These are phyloP conservation scores for Pezicula carpinea DNA, from an alignment of 2,329 filamentous ascomycete species.

Conservation along the genomic window DNA sequence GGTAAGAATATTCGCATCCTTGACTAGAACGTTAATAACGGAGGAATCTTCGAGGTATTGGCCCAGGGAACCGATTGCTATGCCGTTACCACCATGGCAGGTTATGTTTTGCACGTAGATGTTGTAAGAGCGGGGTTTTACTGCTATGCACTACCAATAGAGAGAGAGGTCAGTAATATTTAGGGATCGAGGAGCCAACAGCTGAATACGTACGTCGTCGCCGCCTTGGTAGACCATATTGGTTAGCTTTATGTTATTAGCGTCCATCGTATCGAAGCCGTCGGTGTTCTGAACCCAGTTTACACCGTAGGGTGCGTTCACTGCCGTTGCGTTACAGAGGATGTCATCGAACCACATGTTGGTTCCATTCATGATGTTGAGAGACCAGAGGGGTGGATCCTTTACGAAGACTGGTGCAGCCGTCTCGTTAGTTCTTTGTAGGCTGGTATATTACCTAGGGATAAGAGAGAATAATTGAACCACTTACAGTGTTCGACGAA, in stretches of 20 bases:
- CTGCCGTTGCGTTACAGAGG: constrained; percentile 43
- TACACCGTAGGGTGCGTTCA: constrained; percentile 42
- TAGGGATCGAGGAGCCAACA: too few species aligned
- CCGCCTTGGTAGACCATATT: constrained; percentile 51
- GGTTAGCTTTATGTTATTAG: constrained; percentile 41
- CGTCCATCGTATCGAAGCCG: constrained; percentile 54
- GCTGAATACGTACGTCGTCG: constrained; percentile 35
- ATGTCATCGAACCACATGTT: constrained; percentile 48
- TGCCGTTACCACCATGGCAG: constrained; percentile 49
- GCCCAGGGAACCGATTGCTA: constrained; percentile 50
- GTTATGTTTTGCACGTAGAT: constrained; percentile 42
- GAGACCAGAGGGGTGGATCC: constrained; percentile 46
- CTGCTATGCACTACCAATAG: constrained; percentile 41
- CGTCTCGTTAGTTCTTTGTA: not conserved
- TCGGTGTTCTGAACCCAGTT: constrained; percentile 57
- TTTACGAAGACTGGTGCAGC: constrained; percentile 35
- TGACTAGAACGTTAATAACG: constrained; percentile 44
- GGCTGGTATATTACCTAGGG: not conserved
- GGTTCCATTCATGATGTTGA: constrained; percentile 55
- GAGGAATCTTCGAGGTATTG: constrained; percentile 51
- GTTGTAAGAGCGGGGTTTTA: constrained; percentile 51
- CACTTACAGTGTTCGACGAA: constrained; percentile 40
- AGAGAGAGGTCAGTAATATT: too few species aligned
- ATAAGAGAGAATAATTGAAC: not conserved
- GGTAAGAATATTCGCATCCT: constrained; percentile 40